Base-by-base conservation (phyloP, 352 stramenopile genomes). In the Vaucheria bursata region DNA sequence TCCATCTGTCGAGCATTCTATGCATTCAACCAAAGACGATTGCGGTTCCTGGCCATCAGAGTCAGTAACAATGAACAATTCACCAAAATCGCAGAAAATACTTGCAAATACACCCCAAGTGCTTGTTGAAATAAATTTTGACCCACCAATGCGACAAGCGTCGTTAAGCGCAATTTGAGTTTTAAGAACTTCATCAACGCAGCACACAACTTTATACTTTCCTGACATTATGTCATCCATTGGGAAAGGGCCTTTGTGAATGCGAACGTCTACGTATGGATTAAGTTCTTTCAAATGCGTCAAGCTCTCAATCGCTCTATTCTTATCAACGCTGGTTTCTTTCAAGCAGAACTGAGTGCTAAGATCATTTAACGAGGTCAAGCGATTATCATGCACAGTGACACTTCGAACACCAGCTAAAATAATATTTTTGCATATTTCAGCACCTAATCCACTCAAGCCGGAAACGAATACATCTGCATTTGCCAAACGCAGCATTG, bases 351-450 rank as follows among this genome's bases (percentile, higher is more conserved):
- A 98, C 79, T 98, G 96, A 12, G 93, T 90, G 45, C 72, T 71
- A 25, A 85, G 71, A 65, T 85, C 80, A 33, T 65, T 88, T 12
- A 77, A 88, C 31, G 79, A 93, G 35, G 91, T 86, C 0, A 88
- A 87, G 5, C 87, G 83, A 32, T 96, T 89, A 87, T 99, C 96
- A 72, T 94, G 91, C 12, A 99, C 81, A 12, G 91, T 97, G 67
- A 99, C 91, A 76, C 87, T 93, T 79, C 93, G 92, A n/a, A 96
- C 91, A 39, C 95, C 95, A 0, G 94, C 94, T 18, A 99, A 87
- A 79, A 98, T 96, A 52, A 98, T 93, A 85, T 99, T 98, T 87
- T 99, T 99, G 45, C 94, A 94, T 36, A 98, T 91, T 85, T 99
- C 96, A 29, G 81, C 83, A n/a, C 83, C 83, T n/a, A 87, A 49